These are phyloP conservation scores for Lathyrus oleraceus DNA, from an alignment of 306 rosid species.

Conservation along the genomic window DNA sequence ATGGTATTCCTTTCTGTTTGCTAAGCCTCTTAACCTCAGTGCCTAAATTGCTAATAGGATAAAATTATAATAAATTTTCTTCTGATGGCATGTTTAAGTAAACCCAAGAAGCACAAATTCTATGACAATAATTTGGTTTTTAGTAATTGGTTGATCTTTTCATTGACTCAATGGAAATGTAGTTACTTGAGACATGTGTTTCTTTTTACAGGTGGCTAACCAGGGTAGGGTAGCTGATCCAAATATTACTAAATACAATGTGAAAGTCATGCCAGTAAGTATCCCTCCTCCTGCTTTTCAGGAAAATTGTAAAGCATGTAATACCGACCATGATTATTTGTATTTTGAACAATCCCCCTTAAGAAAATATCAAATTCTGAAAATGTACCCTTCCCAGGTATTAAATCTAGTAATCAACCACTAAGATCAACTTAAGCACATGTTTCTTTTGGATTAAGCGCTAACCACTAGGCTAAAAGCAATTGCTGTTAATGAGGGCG, in stretches of 20 bases:
- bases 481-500: too few species aligned
- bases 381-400: conserved; percentile 5
- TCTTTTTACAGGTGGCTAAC: conserved; percentile 53
- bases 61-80: conserved; percentile 21
- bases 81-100: conserved; percentile 19
- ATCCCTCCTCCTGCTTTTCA: neutral
- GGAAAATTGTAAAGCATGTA: neutral
- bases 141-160: conserved; percentile 5
- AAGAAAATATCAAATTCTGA: neutral
- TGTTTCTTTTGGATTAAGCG: too few species aligned
- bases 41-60: conserved; percentile 1
- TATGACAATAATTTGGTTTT: neutral
- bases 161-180: conserved; percentile 23
- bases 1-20: conserved; percentile 34
- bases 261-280: conserved; percentile 91
- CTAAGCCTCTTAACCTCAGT: conserved; percentile 10
- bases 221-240: conserved; percentile 76
- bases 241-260: conserved; percentile 74
- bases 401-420: conserved; percentile 5
- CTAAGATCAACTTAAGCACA: neutral
- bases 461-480: too few species aligned
- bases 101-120: neutral
- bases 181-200: conserved; percentile 27
- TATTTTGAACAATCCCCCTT: neutral
- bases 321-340: neutral